These are phyloP conservation scores for Carex sylvatica DNA, from an alignment of 202 grass and related monocot genomes.

Conservation along the genomic window DNA sequence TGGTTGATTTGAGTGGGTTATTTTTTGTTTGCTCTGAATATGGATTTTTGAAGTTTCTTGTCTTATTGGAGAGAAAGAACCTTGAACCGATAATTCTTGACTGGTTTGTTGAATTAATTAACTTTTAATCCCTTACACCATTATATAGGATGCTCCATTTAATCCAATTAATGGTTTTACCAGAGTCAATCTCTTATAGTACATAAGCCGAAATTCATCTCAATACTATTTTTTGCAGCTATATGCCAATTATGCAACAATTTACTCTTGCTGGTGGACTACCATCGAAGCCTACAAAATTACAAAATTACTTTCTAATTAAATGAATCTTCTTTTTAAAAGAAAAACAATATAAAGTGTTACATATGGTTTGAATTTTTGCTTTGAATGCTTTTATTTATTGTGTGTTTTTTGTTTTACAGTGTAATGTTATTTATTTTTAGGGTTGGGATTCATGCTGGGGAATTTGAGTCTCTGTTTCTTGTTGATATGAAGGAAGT, in stretches of 20 bases:
- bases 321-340: background rate
- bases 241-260: background rate
- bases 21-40: too few relatives aligned
- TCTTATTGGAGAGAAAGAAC: conserved; percentile 51
- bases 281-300: background rate
- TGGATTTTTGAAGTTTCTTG: background rate
- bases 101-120: conserved; percentile 44
- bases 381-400: background rate
- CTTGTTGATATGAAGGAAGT: conserved; percentile 70
- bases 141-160: background rate
- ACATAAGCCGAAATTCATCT: background rate
- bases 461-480: conserved; percentile 63
- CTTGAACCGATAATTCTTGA: conserved; percentile 61
- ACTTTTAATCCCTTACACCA: background rate
- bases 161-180: background rate
- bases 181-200: background rate
- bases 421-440: conserved; percentile 1
- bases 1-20: too few relatives aligned
- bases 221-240: background rate
- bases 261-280: background rate
- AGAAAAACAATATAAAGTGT: background rate
- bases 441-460: conserved; percentile 60
- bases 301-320: background rate
- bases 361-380: background rate
- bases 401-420: background rate